phyloP scores from a whole-genome alignment of 2,329 filamentous ascomycete genomes.

The Septoria linicola region DNA sequence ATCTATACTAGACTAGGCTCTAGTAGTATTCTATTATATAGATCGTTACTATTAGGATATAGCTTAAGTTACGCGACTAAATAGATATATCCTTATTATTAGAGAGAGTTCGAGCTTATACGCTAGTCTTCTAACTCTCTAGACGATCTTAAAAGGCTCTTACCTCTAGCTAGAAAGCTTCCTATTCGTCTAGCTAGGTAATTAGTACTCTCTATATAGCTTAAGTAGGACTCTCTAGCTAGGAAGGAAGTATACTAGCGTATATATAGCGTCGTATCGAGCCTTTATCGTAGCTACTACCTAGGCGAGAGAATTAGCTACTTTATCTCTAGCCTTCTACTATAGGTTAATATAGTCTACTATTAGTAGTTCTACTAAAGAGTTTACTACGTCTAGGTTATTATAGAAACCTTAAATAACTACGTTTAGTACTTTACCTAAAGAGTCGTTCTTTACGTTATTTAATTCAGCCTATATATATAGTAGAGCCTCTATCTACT shows the following conservation, averaged over 20 bases:
- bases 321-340: neutral
- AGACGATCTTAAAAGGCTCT: too few species aligned
- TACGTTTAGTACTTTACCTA: neutral
- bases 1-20: too few species aligned
- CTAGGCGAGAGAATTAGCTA: too few species aligned
- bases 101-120: too few species aligned
- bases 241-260: neutral
- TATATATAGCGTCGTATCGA: neutral
- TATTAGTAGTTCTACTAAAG: neutral
- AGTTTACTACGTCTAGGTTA: neutral
- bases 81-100: too few species aligned
- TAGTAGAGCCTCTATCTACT: too few species aligned
- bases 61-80: too few species aligned
- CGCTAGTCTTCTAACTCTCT: too few species aligned
- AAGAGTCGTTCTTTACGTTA: neutral
- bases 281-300: neutral
- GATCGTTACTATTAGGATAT: too few species aligned
- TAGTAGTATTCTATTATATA: too few species aligned
- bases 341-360: neutral
- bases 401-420: neutral
- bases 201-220: neutral
- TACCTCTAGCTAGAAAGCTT: too few species aligned
- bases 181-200: neutral
- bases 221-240: neutral
- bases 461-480: neutral